Percentiles rank a stretch among this genome's conserved stretches.
phyloP scores from a whole-genome alignment of 2,329 filamentous ascomycete genomes.

The Rhytidhysteron rufulum region DNA sequence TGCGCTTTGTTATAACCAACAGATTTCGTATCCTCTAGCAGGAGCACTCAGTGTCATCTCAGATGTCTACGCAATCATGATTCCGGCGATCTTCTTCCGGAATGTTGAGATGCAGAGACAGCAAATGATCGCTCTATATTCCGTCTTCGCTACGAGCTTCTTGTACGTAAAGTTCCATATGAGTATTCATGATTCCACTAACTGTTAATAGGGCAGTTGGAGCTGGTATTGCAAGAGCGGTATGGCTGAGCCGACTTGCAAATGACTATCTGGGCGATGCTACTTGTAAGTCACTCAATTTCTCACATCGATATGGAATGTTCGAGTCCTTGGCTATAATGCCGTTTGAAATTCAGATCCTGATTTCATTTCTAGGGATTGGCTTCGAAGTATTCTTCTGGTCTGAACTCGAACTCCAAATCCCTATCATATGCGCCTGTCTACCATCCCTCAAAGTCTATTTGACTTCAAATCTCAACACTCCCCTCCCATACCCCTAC shows the following conservation, averaged over 20 bases:
- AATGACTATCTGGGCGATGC: constrained; percentile 13
- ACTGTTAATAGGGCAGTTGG: constrained; percentile 23
- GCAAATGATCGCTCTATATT: constrained; percentile 14
- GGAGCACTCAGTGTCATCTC: constrained; percentile 15
- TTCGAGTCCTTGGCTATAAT: too few relatives aligned
- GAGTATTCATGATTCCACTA: constrained; percentile 2
- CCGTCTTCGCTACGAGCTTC: constrained; percentile 10
- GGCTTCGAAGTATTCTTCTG: constrained; percentile 22
- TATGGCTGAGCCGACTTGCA: constrained; percentile 20
- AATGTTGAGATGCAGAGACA: constrained; percentile 15
- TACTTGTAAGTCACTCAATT: constrained; percentile 13
- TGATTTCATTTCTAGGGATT: too few relatives aligned
- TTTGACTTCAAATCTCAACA: constrained; percentile 6
- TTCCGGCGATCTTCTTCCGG: constrained; percentile 14
- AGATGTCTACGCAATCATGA: constrained; percentile 16
- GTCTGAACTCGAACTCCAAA: constrained; percentile 18
- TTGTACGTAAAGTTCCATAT: constrained; percentile 8
- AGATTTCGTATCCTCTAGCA: constrained; percentile 14
- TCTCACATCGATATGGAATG: too few relatives aligned
- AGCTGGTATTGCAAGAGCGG: constrained; percentile 29
- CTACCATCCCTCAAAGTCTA: constrained; percentile 19
- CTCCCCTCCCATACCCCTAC: constrained; percentile 8
- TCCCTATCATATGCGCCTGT: constrained; percentile 23
- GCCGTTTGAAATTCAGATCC: too few relatives aligned
- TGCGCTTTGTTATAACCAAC: constrained; percentile 9